Percentiles rank a stretch among this genome's conserved stretches.
Evolutionary conservation across 129 eudicot species (phyloP).

Genomic region (Ambrosia trifida): DNA sequence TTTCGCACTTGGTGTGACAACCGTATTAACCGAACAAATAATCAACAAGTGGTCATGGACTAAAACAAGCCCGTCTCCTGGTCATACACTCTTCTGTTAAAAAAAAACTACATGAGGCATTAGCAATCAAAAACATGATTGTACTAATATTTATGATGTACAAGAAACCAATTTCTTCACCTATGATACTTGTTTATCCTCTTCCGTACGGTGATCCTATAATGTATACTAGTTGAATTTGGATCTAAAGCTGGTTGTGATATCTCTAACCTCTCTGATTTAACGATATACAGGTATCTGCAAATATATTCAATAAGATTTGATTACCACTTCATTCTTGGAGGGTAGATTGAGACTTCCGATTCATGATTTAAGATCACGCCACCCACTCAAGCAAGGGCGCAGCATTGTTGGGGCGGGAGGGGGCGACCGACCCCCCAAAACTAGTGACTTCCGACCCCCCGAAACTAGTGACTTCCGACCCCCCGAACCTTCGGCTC

Average conservation of each 20-base stretch:
- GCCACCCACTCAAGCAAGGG: too few relatives aligned
- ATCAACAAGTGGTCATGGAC: too few relatives aligned
- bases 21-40: too few relatives aligned
- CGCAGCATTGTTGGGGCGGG: too few relatives aligned
- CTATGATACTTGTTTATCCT: constrained; percentile 61
- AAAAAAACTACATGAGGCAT: constrained; percentile 2
- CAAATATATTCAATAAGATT: constrained; percentile 23
- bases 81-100: constrained; percentile 88
- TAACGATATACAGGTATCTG: too few relatives aligned
- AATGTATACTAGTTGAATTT: constrained; percentile 94
- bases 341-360: not conserved
- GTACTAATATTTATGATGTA: not conserved
- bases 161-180: constrained; percentile 32
- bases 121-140: constrained; percentile 4
- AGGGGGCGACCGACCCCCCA: too few relatives aligned
- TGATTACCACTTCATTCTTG: not conserved
- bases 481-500: too few relatives aligned
- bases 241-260: constrained; percentile 98
- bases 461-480: too few relatives aligned
- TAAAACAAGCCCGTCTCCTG: not conserved
- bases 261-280: constrained; percentile 77
- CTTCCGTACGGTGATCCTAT: constrained; percentile 75
- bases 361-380: not conserved
- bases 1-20: too few relatives aligned
- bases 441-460: too few relatives aligned